Evolutionary conservation across 2,329 filamentous ascomycete genomes (phyloP), one percentile per base, ranked within the genome.

Genomic region (Sarocladiaceae sp.): DNA sequence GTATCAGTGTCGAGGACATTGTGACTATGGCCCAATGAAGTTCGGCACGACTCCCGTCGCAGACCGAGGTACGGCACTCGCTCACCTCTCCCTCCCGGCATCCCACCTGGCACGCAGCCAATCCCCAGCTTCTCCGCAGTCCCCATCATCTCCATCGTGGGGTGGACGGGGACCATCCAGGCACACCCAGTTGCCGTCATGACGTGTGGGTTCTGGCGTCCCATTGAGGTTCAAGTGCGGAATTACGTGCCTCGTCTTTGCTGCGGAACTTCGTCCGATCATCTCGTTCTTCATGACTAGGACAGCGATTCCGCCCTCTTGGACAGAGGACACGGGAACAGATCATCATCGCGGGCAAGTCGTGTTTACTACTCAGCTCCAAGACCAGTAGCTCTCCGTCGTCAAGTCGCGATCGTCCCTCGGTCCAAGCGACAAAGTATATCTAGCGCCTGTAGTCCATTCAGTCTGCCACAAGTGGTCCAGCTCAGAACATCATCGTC

Each of bases 71-170:
- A 40, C 10, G 17, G 20, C 37, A 20, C 8, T 20, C 35, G 8
- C 8, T 40, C 20, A 17, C 18, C 37, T 12, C 37, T 7, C 17
- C 12, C 37, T n/a, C 17, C 23, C 8, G n/a, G n/a, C n/a, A n/a
- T n/a, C n/a, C n/a, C n/a, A n/a, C n/a, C n/a, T n/a, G n/a, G n/a
- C n/a, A n/a, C 17, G 7, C 40, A 33, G n/a, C 28, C 44, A 48
- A 33, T 48, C 26, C 44, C 44, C 44, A 48, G 10, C 26, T 48
- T 48, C 44, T 48, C 44, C 44, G 44, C 44, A 48, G 26, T 48
- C 22, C 44, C 26, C 25, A 46, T n/a, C 40, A 11, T 46, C 25
- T 46, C 40, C 23, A 46, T 46, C 40, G 40, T 17, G 40, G 37
- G 37, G 37, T 10, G 17, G 17, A 20, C 5, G 15, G 17, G 18